Conservation (phyloP, 495 filamentous ascomycete species). For the Neurospora tetrasperma region DNA sequence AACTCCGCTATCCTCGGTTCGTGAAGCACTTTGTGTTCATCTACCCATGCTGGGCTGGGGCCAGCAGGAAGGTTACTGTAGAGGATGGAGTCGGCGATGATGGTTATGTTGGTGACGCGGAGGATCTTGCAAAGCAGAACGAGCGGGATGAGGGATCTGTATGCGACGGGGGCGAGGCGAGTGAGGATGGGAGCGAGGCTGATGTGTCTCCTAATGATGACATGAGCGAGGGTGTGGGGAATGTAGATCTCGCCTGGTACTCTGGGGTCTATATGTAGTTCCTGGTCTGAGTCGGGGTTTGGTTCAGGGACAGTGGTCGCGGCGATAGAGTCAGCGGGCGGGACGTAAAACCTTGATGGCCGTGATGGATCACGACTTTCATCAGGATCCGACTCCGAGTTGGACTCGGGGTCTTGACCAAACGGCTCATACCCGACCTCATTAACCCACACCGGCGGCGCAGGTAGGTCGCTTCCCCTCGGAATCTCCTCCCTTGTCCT, state of each 20-base stretch:
- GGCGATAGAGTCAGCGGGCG: background rate
- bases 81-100: background rate
- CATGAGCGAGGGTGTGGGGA: background rate
- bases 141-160: background rate
- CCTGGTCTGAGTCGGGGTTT: background rate
- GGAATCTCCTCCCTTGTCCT: background rate
- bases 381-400: background rate
- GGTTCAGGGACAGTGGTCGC: background rate
- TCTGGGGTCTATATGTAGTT: background rate
- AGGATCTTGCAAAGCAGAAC: background rate
- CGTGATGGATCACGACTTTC: background rate
- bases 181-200: background rate
- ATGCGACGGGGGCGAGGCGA: background rate
- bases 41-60: background rate
- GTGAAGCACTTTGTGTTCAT: background rate
- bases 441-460: background rate
- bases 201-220: background rate
- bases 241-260: background rate
- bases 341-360: background rate
- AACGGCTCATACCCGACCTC: background rate
- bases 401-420: background rate
- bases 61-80: background rate
- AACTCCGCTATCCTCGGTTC: background rate
- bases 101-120: background rate
- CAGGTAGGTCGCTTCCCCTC: background rate